phyloP scores from a whole-genome alignment of 2,329 filamentous ascomycete genomes.

The Xylaria sp. region DNA sequence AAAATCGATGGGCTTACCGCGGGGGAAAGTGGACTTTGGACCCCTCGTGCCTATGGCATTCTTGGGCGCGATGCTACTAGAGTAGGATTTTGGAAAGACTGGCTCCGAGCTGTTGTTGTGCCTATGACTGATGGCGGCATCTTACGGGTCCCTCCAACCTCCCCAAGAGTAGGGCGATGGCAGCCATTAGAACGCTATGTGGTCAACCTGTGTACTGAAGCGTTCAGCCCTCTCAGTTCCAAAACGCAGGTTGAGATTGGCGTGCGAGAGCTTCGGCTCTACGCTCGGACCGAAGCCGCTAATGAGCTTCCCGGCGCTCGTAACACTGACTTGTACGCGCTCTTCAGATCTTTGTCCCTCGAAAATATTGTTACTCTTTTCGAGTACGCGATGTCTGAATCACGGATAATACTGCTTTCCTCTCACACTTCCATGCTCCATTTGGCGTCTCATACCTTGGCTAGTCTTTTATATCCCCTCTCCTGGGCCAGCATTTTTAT shows the following conservation, averaged over 20 bases:
- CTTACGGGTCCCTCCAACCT: conserved; percentile 84
- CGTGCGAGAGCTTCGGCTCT: conserved; percentile 88
- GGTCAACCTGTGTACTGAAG: conserved; percentile 95
- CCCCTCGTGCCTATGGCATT: conserved; percentile 91
- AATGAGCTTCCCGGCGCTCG: conserved; percentile 95
- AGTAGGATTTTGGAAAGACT: conserved; percentile 97
- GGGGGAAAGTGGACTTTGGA: conserved; percentile 95
- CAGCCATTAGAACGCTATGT: conserved; percentile 97
- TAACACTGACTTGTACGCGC: conserved; percentile 89
- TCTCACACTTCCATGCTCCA: conserved; percentile 97
- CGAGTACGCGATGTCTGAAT: conserved; percentile 92
- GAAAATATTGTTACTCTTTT: conserved; percentile 93
- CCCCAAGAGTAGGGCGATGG: conserved; percentile 91
- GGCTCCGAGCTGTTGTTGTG: conserved; percentile 91
- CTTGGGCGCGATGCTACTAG: conserved; percentile 84
- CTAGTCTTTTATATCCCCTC: conserved; percentile 86
- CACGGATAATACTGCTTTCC: conserved; percentile 93
- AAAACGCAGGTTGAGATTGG: conserved; percentile 95
- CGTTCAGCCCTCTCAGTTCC: conserved; percentile 88
- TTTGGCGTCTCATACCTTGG: conserved; percentile 87
- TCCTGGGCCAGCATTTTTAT: conserved; percentile 96
- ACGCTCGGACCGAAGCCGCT: conserved; percentile 88
- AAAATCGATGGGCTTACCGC: conserved; percentile 97
- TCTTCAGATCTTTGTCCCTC: conserved; percentile 89
- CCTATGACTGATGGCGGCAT: conserved; percentile 93